Evolutionary conservation across 805 yeast species (phyloP).

Genomic region (Cephaloascus fragrans): DNA sequence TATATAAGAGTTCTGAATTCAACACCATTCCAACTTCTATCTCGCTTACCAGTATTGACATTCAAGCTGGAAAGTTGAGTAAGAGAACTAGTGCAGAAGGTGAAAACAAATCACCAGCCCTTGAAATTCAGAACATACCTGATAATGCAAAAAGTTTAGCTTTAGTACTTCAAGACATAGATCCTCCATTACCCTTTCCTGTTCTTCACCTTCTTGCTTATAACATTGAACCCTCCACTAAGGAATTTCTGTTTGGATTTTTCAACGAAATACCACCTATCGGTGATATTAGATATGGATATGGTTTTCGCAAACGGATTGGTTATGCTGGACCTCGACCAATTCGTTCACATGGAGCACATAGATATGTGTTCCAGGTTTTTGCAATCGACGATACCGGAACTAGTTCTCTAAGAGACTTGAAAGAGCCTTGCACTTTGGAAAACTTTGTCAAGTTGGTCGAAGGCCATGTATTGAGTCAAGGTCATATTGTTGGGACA

Average conservation of each 20-base stretch:
- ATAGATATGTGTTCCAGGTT: constrained; percentile 3
- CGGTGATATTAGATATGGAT: constrained; percentile 1
- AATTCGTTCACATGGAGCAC: constrained; percentile 4
- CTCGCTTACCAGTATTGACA: constrained; percentile 1
- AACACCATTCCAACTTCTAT: constrained; percentile 2
- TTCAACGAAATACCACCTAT: not conserved
- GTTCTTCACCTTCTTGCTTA: constrained; percentile 2
- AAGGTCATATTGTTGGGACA: constrained; percentile 2
- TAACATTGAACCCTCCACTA: not conserved
- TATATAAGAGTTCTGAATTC: not conserved
- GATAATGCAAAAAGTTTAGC: not conserved
- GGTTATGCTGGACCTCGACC: constrained; percentile 6
- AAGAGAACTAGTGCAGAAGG: constrained; percentile 1
- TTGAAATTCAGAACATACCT: constrained; percentile 1
- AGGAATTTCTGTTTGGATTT: constrained; percentile 1
- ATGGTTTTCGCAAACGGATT: not conserved
- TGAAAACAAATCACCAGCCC: constrained; percentile 2
- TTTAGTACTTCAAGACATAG: constrained; percentile 3
- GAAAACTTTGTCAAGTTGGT: not conserved
- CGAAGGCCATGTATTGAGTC: constrained; percentile 2
- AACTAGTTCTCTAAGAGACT: not conserved
- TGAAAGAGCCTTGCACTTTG: not conserved
- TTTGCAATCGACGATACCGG: constrained; percentile 4
- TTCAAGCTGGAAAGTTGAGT: constrained; percentile 1
- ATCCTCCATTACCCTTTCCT: constrained; percentile 2